Evolutionary conservation across 2,329 filamentous ascomycete species (phyloP).

Genomic region (Trichophyton simii): DNA sequence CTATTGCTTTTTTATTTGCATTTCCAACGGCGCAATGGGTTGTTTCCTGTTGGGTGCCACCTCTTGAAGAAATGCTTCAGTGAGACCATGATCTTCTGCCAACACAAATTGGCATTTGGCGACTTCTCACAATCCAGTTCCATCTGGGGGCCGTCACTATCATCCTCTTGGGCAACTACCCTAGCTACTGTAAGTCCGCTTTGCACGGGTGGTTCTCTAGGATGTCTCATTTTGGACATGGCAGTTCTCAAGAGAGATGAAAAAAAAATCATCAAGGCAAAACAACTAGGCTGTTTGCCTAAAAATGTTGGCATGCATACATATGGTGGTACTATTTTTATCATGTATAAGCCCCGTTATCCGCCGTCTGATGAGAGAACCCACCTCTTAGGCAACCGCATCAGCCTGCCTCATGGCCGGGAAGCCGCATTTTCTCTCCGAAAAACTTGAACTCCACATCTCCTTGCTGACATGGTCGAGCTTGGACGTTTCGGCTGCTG

Average conservation of each 20-base stretch:
- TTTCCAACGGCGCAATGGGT: not conserved
- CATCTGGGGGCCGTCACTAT: not conserved
- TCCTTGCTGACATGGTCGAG: not conserved
- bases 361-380: not conserved
- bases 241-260: not conserved
- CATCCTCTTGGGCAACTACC: not conserved
- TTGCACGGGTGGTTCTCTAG: not conserved
- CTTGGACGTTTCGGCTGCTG: not conserved
- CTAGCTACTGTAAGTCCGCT: not conserved
- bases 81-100: not conserved
- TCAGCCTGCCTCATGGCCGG: not conserved
- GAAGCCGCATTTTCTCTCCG: not conserved
- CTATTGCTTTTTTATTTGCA: not conserved
- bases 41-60: not conserved
- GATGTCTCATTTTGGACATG: not conserved
- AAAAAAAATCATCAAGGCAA: not conserved
- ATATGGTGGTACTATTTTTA: not conserved
- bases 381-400: not conserved
- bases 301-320: not conserved
- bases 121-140: not conserved
- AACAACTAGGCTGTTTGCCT: not conserved
- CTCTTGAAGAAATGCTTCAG: not conserved
- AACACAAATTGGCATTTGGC: not conserved
- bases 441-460: not conserved
- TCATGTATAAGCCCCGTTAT: not conserved